Base-by-base conservation (phyloP, 257 asterid genomes). In the Handroanthus guayacan region DNA sequence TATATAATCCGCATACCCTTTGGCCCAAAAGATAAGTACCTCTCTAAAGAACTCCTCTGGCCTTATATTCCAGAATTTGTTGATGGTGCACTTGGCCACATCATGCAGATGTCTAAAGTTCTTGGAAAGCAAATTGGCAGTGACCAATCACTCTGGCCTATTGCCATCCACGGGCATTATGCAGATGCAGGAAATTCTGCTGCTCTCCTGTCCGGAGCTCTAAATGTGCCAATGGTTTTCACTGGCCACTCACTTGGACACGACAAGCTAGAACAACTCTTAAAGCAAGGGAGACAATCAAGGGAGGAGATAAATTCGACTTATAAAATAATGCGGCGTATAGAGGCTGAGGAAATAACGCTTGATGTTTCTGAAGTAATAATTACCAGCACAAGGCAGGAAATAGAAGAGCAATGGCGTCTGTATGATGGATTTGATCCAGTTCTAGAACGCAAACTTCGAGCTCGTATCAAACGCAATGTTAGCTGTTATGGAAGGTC, bases 231-330 rank as follows among this genome's bases (percentile, higher is more conserved):
- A 3, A 89, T 90, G 97, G 78, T 86, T 72, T 86, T 90, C 76
- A 90, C 97, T 12, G 97, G 92, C 51, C 97, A 90, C 84, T 90
- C 97, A 17, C 90, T 90, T 60, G 97, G 97, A 36, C 88, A 92
- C 52, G 94, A 90, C 80, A 90, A 90, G 77, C 87, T 90, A 20
- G 97, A 90, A 85, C 97, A 90, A 69, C 92, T 90, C 52, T 72
- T 90, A 72, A 90, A 82, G 84, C 97, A 90, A 82, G 94, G 91
- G 76, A 87, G 97, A 68, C 92, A 87, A 47, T 79, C 94, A 4
- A 86, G 90, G 81, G 97, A 90, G 81, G 94, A 90, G 81, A 86
- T 90, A 50, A 88, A 90, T 76, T 72, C 96, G 0, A 83, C 86
- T 4, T 90, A 90, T 88, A 90, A 88, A 84, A 90, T 90, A 79